Base-by-base conservation (phyloP, 2,329 filamentous ascomycete species). In the Ascochyta rabiei region DNA sequence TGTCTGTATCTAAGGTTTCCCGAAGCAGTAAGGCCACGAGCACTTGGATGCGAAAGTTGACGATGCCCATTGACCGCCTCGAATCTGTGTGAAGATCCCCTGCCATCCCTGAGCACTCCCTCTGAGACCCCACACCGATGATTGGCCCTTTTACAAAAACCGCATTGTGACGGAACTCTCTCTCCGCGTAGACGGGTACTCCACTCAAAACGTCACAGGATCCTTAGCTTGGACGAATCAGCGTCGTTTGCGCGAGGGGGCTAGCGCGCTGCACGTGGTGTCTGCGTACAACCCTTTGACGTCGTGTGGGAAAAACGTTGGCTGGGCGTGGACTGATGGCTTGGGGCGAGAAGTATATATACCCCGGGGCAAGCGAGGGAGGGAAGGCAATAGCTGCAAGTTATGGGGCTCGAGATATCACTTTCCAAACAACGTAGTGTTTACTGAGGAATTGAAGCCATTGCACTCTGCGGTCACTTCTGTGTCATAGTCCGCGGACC, bases 201-300 rank as follows among this genome's bases (percentile, higher is more conserved):
- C 52, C 52, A 41, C 52, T 31, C 6, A 16, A 41, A 35, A 42
- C 52, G 52, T 55, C 42, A 55, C 41, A 50, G 46, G 42, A 45
- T 49, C n/a, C 15, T 34, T 4, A 5, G 12, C 1, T 8, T 13
- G 15, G 38, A 19, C 52, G 28, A 55, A 50, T 50, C 46, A 45
- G 18, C 23, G 16, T 18, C n/a, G 39, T 18, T 42, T 19, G 38
- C 23, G 23, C 15, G 37, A 10, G 6, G 2, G 24, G n/a, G 46
- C 52, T 55, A 46, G 52, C 21, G 37, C 42, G 41, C 45, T 23
- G 40, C 52, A 46, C 52, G 52, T 54, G 52, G 40, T 54, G 48
- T 40, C 52, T 49, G 40, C 45, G 35, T 28, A 38, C 46, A 42
- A 55, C 52, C 46, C 52, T 55, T 55, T 50, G 47, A 47, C 52